Evolutionary conservation across 495 filamentous ascomycete genomes (phyloP).

Genomic region (Trichoderma asperelloides): DNA sequence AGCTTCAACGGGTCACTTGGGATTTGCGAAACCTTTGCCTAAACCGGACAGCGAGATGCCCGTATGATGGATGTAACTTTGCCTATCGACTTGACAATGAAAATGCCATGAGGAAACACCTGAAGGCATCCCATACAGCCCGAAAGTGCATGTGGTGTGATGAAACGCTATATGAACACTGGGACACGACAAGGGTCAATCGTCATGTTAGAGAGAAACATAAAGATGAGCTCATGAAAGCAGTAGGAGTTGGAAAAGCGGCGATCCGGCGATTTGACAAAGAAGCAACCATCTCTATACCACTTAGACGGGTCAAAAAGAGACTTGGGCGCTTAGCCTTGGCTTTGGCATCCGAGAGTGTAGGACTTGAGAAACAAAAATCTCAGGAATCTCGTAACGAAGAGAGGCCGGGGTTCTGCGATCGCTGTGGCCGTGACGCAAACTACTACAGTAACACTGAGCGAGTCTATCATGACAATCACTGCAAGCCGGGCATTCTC

Average conservation of each 20-base stretch:
- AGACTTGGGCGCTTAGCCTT: background rate
- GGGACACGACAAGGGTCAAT: background rate
- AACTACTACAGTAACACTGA: background rate
- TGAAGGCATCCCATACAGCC: background rate
- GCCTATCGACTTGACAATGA: background rate
- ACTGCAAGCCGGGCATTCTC: background rate
- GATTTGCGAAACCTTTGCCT: background rate
- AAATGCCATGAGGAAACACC: background rate
- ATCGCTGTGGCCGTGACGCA: background rate
- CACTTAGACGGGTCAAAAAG: background rate
- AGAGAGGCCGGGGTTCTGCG: background rate
- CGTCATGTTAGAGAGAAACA: background rate
- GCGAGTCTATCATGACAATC: background rate
- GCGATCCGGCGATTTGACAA: background rate
- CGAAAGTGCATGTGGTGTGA: background rate
- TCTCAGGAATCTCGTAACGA: background rate
- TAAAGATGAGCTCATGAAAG: background rate
- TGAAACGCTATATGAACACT: background rate
- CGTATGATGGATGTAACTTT: background rate
- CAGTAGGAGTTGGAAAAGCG: background rate
- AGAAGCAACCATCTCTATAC: background rate
- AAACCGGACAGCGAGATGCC: background rate
- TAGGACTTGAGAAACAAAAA: background rate
- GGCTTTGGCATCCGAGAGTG: background rate
- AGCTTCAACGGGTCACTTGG: background rate